These are phyloP conservation scores for Tylopilus vinaceipallidus DNA, from an alignment of 768 basidiomycete genomes.

Conservation along the genomic window DNA sequence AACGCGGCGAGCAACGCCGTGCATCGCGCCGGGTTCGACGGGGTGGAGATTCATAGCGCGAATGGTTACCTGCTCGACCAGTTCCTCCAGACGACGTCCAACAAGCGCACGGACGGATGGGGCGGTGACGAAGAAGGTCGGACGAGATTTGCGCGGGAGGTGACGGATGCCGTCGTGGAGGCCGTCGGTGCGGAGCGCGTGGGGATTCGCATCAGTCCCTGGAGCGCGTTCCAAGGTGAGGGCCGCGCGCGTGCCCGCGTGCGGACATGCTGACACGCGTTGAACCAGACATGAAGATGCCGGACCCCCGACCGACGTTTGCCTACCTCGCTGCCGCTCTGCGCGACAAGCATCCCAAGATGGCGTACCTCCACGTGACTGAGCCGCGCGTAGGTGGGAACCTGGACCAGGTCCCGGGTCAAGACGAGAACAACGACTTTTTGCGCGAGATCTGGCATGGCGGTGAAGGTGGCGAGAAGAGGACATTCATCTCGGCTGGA, in stretches of 20 bases:
- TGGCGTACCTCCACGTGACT: no score
- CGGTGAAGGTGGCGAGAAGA: constrained; percentile 19
- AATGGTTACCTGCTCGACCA: constrained; percentile 35
- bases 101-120: not conserved
- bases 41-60: constrained; percentile 42
- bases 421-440: constrained; percentile 40
- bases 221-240: constrained; percentile 41
- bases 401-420: no score
- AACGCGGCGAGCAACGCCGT: constrained; percentile 25
- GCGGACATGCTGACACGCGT: not conserved
- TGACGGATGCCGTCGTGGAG: constrained; percentile 47
- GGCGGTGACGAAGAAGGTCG: constrained; percentile 46
- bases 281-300: constrained; percentile 47
- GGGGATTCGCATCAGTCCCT: constrained; percentile 57
- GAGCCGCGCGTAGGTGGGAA: no score
- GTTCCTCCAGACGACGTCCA: no score
- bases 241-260: not conserved
- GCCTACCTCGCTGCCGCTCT: constrained; percentile 36
- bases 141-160: constrained; percentile 52
- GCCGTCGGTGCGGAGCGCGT: constrained; percentile 53
- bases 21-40: constrained; percentile 42
- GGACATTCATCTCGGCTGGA: constrained; percentile 41
- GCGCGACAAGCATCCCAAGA: no score
- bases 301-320: no score
- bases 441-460: constrained; percentile 44